Evolutionary conservation across 148 eudicot species (phyloP).

Genomic region (Silene conica): DNA sequence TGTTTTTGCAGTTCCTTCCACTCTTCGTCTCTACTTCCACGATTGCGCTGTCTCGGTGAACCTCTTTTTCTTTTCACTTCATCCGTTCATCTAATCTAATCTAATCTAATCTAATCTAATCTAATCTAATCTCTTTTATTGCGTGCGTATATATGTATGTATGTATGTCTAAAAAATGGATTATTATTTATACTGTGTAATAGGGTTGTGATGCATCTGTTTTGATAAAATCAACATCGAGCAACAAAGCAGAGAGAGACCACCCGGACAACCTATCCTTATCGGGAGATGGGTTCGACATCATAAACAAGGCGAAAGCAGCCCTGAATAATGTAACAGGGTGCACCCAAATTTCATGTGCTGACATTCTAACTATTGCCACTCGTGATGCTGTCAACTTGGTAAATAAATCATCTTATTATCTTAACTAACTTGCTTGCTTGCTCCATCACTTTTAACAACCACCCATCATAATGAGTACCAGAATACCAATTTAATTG

Average conservation of each 20-base stretch:
- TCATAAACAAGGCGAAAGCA: constrained; percentile 64
- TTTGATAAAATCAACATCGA: constrained; percentile 42
- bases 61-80: not conserved
- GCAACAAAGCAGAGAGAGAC: constrained; percentile 68
- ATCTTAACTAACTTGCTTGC: no score
- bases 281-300: constrained; percentile 83
- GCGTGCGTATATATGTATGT: no score
- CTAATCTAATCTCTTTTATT: no score
- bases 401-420: no score
- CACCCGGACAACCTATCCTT: constrained; percentile 65
- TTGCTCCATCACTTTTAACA: no score
- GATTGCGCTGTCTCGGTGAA: constrained; percentile 69
- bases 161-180: no score
- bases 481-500: no score
- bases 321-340: constrained; percentile 52
- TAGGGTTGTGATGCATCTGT: constrained; percentile 91
- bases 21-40: constrained; percentile 86
- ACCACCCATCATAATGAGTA: no score
- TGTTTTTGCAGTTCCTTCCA: constrained; percentile 62
- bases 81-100: no score
- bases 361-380: constrained; percentile 79
- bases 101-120: no score
- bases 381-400: constrained; percentile 59
- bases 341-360: constrained; percentile 72
- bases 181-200: no score